Percentiles rank a stretch among this genome's conserved stretches.
These are phyloP conservation scores for Bremia lactucae DNA, from an alignment of 352 stramenopile genomes.

Conservation along the genomic window DNA sequence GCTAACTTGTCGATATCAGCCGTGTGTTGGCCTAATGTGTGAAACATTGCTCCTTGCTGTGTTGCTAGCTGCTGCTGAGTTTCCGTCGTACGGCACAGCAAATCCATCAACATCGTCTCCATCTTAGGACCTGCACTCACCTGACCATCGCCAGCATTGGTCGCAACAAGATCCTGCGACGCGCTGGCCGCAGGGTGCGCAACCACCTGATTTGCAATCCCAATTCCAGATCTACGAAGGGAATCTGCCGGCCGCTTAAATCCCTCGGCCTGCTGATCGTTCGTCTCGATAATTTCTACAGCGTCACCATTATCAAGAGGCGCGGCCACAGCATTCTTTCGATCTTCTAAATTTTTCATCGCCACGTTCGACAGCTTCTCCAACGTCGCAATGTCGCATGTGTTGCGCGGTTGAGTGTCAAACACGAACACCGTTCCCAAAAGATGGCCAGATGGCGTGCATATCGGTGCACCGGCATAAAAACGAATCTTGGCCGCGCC, in stretches of 20 bases:
- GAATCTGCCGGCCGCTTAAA: conserved; percentile 26
- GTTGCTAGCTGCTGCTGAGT: conserved; percentile 86
- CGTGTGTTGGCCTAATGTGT: conserved; percentile 85
- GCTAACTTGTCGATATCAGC: conserved; percentile 83
- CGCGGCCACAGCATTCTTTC: conserved; percentile 74
- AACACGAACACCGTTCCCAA: conserved; percentile 83
- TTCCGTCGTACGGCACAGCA: conserved; percentile 80
- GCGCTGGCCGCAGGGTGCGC: conserved; percentile 32
- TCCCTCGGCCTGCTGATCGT: conserved; percentile 16
- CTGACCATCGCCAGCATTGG: conserved; percentile 73
- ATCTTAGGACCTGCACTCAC: conserved; percentile 81
- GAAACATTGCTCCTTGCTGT: conserved; percentile 85
- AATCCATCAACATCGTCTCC: conserved; percentile 86
- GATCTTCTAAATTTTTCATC: conserved; percentile 85
- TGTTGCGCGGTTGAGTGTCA: conserved; percentile 74
- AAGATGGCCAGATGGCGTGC: conserved; percentile 69
- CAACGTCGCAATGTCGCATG: conserved; percentile 77
- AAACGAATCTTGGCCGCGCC: conserved; percentile 81
- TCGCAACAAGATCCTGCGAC: conserved; percentile 74
- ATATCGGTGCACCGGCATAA: conserved; percentile 75
- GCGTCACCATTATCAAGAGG: conserved; percentile 44
- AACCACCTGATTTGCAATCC: conserved; percentile 74
- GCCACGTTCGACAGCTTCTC: conserved; percentile 84
- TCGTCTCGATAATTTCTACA: conserved; percentile 21
- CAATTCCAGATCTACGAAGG: conserved; percentile 53